These are phyloP conservation scores for Xylariaceae sp. DNA, from an alignment of 2,329 filamentous ascomycete species.

Conservation along the genomic window DNA sequence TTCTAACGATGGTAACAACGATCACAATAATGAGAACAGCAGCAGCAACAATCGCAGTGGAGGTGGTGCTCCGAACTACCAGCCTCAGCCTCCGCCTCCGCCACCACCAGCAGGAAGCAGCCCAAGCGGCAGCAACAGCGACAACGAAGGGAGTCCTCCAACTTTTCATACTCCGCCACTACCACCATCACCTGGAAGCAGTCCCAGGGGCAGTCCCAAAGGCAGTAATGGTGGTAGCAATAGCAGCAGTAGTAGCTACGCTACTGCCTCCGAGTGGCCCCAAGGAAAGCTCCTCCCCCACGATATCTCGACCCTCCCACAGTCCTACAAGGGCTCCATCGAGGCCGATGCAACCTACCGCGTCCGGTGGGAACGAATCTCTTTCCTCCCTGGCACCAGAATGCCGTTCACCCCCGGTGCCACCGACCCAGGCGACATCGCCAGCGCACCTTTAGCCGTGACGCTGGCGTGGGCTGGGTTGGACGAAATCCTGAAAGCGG, in stretches of 20 bases:
- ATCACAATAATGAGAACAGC: no score
- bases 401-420: not conserved
- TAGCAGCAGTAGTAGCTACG: not conserved
- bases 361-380: slow-evolving; percentile 9
- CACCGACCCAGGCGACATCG: not conserved
- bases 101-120: no score
- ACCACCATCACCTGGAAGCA: no score
- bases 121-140: no score
- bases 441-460: not conserved
- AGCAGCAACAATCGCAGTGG: no score
- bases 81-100: no score
- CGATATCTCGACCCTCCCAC: slow-evolving; percentile 4
- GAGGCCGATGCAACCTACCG: not conserved
- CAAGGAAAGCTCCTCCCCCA: slow-evolving; percentile 15
- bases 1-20: no score
- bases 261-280: not conserved
- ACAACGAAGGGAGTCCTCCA: no score
- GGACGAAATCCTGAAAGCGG: slow-evolving; percentile 18
- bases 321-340: slow-evolving; percentile 4
- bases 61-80: no score
- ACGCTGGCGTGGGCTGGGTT: slow-evolving; percentile 10
- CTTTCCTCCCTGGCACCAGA: slow-evolving; percentile 9
- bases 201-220: no score
- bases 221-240: not conserved
- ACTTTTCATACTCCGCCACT: no score